A percentile compares a stretch with the other conserved stretches of the same genome.
Conservation (phyloP, 805 yeast genomes). For the Kurtzmaniella cleridarum region DNA sequence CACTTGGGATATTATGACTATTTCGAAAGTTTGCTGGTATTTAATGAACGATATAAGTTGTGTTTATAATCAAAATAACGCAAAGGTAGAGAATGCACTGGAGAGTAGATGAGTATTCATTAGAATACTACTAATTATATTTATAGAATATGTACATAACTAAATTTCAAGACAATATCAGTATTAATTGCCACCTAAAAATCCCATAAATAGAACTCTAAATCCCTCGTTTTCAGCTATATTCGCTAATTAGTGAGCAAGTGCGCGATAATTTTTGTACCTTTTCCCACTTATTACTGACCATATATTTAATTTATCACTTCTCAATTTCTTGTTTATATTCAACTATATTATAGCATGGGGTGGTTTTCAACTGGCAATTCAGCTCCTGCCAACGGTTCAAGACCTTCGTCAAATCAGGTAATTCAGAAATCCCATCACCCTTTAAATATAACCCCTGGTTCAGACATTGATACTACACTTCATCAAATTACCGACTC, state of each 20-base stretch:
- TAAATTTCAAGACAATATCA: too few species aligned
- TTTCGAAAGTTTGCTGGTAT: slow-evolving; percentile 20
- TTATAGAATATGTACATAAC: too few species aligned
- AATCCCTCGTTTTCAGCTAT: too few species aligned
- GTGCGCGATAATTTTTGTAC: neutral
- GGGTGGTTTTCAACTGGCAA: slow-evolving; percentile 12
- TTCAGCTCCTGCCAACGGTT: slow-evolving; percentile 3
- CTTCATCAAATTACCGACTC: slow-evolving; percentile 20
- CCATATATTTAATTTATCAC: too few species aligned
- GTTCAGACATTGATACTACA: slow-evolving; percentile 23
- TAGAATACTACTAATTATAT: too few species aligned
- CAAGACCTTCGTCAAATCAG: slow-evolving; percentile 8
- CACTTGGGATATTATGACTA: slow-evolving; percentile 19
- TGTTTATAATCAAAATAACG: slow-evolving; percentile 25
- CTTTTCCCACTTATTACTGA: neutral
- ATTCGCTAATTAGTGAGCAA: neutral
- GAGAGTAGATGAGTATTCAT: too few species aligned
- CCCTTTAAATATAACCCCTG: slow-evolving; percentile 14
- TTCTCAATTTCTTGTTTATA: too few species aligned
- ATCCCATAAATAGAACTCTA: too few species aligned
- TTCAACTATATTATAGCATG: slow-evolving; percentile 6
- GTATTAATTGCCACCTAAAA: too few species aligned
- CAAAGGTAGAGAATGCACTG: too few species aligned
- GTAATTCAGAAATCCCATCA: slow-evolving; percentile 24
- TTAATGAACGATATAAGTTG: slow-evolving; percentile 21